A percentile compares a stretch with the other conserved stretches of the same genome.
These are phyloP conservation scores for Barnettozyma siamensis DNA, from an alignment of 805 yeast genomes.

Conservation along the genomic window DNA sequence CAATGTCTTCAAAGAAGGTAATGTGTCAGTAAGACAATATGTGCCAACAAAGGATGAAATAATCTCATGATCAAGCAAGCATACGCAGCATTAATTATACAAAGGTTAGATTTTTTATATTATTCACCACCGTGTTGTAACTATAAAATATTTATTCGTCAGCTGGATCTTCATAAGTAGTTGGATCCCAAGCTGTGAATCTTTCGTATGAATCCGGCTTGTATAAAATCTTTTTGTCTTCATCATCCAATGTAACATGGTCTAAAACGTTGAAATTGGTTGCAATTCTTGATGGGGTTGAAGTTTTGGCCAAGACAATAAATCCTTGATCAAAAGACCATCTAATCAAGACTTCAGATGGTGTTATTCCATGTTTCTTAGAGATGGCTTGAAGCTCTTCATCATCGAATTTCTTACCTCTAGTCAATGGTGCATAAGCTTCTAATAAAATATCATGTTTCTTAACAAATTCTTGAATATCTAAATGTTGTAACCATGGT, in stretches of 20 bases:
- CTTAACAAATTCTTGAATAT: conserved; percentile 56
- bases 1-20: conserved; percentile 66
- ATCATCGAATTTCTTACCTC: conserved; percentile 53
- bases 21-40: conserved; percentile 63
- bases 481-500: conserved; percentile 72
- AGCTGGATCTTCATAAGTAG: conserved; percentile 5
- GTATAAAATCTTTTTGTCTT: conserved; percentile 15
- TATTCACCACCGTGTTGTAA: no score
- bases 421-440: conserved; percentile 76
- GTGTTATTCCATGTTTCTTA: conserved; percentile 27
- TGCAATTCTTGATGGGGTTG: conserved; percentile 13
- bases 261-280: conserved; percentile 17
- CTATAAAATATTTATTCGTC: no score
- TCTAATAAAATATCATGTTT: conserved; percentile 53
- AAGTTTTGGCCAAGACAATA: conserved; percentile 20
- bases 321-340: conserved; percentile 23
- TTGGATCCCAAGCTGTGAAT: conserved; percentile 22
- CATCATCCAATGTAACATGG: conserved; percentile 21
- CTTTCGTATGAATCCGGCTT: conserved; percentile 18
- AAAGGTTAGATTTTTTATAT: no score
- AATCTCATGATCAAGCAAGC: conserved; percentile 5
- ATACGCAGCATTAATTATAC: no score
- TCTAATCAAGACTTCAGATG: conserved; percentile 17
- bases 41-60: conserved; percentile 24
- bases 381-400: conserved; percentile 47